Conservation (phyloP, 306 rosid genomes). For the Fragaria ananassa region DNA sequence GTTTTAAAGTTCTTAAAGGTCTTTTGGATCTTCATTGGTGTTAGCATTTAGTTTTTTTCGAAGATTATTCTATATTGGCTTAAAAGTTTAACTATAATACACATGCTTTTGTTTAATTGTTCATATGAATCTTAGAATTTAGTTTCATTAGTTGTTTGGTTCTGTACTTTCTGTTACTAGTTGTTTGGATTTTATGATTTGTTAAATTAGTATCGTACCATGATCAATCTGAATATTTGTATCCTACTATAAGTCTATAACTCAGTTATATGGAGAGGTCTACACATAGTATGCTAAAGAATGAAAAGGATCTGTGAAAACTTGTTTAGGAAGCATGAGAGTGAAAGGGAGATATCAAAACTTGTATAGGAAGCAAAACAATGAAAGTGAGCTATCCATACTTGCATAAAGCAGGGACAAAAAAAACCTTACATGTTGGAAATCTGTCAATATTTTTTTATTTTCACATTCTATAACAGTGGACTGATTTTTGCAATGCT, state of each 20-base stretch:
- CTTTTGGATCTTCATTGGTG: neutral
- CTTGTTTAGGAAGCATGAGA: neutral
- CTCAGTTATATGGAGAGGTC: neutral
- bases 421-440: too few relatives aligned
- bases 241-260: too few relatives aligned
- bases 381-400: neutral
- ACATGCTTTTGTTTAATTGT: neutral
- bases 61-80: neutral
- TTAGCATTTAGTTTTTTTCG: neutral
- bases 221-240: neutral
- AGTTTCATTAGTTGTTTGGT: neutral
- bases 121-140: neutral
- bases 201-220: neutral
- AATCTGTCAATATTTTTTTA: neutral
- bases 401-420: neutral
- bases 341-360: neutral
- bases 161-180: neutral
- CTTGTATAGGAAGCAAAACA: neutral
- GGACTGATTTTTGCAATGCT: conserved; percentile 11
- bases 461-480: neutral
- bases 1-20: neutral
- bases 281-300: neutral
- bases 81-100: neutral
- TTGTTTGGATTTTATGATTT: neutral
- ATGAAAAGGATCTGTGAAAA: neutral